Evolutionary conservation across 1,139 yeast species (phyloP), one percentile per base, ranked within the genome.

Genomic region (Pneumocystis carinii): DNA sequence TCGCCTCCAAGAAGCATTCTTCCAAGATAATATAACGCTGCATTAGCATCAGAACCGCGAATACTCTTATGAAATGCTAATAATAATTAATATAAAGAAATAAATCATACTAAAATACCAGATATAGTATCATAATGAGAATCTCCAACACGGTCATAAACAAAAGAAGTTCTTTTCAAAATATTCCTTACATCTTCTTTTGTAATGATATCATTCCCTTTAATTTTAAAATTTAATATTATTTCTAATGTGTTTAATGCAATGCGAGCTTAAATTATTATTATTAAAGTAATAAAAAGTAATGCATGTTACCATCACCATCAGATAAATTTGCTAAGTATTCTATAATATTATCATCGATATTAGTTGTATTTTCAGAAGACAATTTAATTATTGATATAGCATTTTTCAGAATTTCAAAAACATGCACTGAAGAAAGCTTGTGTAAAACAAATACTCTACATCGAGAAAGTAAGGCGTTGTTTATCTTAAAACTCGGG

Each of bases 111-210:
- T 37, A 39, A 57, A 57, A 29, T 37, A 1, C 97, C 97, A 56
- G 96, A 87, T 5, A 92, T 92, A 0, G 95, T 83, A 72, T 92
- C 99, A 73, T 92, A 94, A 72, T 92, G 98, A 3, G 84, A 83
- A 69, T 92, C 98, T 0, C 97, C 97, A 57, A 83, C 84, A 62
- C 88, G 78, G 72, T 94, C 98, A 71, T 92, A 90, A 67, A 85
- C 77, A 69, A 84, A 79, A 63, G 84, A 88, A 12, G 82, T 80
- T 68, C 78, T 79, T 66, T 75, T 75, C 64, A 78, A 73, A 8
- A 78, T 74, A 48, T 69, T 71, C 66, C 74, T 77, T 65, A 86
- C 73, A 48, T 75, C 73, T 1, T 74, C 77, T 24, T 64, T 36
- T 15, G 64, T 35, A 27, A 63, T 39, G 61, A 64, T 4, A 64